Evolutionary conservation across 1,284 basidiomycete species (phyloP).

Genomic region (Retiboletus flavoniger): DNA sequence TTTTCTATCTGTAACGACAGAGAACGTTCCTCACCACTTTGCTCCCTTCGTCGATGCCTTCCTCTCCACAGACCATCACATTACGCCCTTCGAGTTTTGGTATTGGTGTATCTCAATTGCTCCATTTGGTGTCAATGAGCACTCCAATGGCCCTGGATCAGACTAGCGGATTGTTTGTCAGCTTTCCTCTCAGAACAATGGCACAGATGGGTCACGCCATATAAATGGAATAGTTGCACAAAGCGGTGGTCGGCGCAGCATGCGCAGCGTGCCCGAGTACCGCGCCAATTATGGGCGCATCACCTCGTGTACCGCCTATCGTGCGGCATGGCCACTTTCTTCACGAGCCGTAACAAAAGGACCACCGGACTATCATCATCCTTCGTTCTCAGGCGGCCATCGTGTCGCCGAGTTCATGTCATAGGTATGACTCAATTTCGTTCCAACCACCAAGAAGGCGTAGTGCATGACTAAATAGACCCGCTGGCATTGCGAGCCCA

Average conservation of each 20-base stretch:
- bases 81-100: background rate
- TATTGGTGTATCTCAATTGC: background rate
- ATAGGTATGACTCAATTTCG: background rate
- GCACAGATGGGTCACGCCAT: background rate
- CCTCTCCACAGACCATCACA: background rate
- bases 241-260: constrained; percentile 4
- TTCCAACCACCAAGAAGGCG: background rate
- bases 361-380: background rate
- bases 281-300: background rate
- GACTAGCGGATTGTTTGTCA: background rate
- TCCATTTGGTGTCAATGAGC: background rate
- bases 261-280: background rate
- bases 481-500: background rate
- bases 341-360: background rate
- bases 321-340: background rate
- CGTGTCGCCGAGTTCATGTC: background rate
- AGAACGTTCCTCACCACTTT: background rate
- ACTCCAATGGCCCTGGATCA: background rate
- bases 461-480: background rate
- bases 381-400: background rate
- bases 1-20: background rate
- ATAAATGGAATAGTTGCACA: background rate
- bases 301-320: background rate
- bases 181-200: background rate
- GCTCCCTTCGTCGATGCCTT: background rate